A percentile compares a stretch with the other conserved stretches of the same genome.
Evolutionary conservation across 2,329 filamentous ascomycete species (phyloP).

Genomic region (Talaromyces piceae): DNA sequence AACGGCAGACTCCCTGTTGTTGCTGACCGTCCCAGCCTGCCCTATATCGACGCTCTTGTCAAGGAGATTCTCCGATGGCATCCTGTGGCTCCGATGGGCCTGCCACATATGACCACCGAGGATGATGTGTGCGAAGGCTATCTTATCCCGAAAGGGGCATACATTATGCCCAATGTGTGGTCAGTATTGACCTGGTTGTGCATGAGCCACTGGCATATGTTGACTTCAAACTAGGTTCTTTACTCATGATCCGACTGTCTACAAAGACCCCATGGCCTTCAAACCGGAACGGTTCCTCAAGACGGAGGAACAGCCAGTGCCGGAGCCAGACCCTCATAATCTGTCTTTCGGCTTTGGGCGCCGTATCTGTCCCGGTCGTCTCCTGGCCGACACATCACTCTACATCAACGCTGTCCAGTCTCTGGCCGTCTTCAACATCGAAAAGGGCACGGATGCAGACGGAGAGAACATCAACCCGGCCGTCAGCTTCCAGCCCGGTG

Average conservation of each 20-base stretch:
- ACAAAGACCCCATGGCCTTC: slow-evolving; percentile 33
- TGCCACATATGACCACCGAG: slow-evolving; percentile 18
- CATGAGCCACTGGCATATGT: not conserved
- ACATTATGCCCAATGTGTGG: slow-evolving; percentile 27
- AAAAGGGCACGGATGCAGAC: slow-evolving; percentile 26
- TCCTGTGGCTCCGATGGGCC: slow-evolving; percentile 18
- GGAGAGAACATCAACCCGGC: slow-evolving; percentile 32
- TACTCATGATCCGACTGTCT: slow-evolving; percentile 31
- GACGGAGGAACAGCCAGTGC: slow-evolving; percentile 16
- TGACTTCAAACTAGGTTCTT: slow-evolving; percentile 26
- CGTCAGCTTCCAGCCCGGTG: slow-evolving; percentile 28
- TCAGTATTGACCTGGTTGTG: slow-evolving; percentile 8
- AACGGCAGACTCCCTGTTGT: slow-evolving; percentile 23
- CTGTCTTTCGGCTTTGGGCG: slow-evolving; percentile 35
- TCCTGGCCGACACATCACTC: slow-evolving; percentile 36
- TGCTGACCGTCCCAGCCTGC: slow-evolving; percentile 26
- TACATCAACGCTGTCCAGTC: slow-evolving; percentile 37
- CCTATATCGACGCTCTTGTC: slow-evolving; percentile 24
- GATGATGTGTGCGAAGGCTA: slow-evolving; percentile 16
- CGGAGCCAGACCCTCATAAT: slow-evolving; percentile 31
- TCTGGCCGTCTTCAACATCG: slow-evolving; percentile 42
- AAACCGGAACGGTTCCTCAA: slow-evolving; percentile 38
- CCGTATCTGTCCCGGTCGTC: slow-evolving; percentile 36
- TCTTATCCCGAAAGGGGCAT: slow-evolving; percentile 24
- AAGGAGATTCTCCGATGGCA: slow-evolving; percentile 25